Evolutionary conservation across 2,329 filamentous ascomycete genomes (phyloP).

Genomic region (Aspergillus sp.): DNA sequence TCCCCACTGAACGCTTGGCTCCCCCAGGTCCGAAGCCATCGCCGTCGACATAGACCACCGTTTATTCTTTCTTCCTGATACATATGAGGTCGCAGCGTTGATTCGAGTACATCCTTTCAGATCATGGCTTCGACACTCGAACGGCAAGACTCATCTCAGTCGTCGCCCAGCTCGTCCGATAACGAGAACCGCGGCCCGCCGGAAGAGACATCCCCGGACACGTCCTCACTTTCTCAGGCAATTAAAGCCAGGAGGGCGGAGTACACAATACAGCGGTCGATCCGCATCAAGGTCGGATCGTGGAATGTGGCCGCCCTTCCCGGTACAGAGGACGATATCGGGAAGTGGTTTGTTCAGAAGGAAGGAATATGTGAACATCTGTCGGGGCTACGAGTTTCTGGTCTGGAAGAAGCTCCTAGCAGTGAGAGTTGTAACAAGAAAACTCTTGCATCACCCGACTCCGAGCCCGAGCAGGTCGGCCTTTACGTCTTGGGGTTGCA

Average conservation of each 20-base stretch:
- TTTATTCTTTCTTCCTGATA: neutral
- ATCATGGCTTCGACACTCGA: conserved; percentile 13
- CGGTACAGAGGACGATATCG: conserved; percentile 83
- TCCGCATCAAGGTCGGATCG: conserved; percentile 84
- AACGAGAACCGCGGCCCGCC: conserved; percentile 12
- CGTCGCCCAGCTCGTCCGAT: conserved; percentile 6
- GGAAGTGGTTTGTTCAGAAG: conserved; percentile 80
- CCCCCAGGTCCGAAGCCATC: neutral
- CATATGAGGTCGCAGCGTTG: neutral
- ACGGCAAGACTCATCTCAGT: conserved; percentile 4
- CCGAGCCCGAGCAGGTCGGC: conserved; percentile 63
- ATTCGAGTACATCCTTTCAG: conserved; percentile 2
- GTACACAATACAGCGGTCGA: conserved; percentile 70
- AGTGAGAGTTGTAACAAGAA: conserved; percentile 12
- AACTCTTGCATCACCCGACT: conserved; percentile 23
- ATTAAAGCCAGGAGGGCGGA: conserved; percentile 73
- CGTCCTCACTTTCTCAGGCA: conserved; percentile 52
- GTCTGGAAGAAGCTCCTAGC: conserved; percentile 19
- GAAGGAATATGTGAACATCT: conserved; percentile 66
- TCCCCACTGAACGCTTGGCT: neutral
- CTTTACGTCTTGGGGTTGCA: conserved; percentile 89
- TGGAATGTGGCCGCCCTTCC: conserved; percentile 92
- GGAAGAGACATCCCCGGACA: conserved; percentile 24
- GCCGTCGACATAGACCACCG: too few species aligned
- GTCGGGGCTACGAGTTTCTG: conserved; percentile 48